A percentile compares a stretch with the other conserved stretches of the same genome.
Conservation (phyloP, 768 basidiomycete species). For the Naganishia kalamii region DNA sequence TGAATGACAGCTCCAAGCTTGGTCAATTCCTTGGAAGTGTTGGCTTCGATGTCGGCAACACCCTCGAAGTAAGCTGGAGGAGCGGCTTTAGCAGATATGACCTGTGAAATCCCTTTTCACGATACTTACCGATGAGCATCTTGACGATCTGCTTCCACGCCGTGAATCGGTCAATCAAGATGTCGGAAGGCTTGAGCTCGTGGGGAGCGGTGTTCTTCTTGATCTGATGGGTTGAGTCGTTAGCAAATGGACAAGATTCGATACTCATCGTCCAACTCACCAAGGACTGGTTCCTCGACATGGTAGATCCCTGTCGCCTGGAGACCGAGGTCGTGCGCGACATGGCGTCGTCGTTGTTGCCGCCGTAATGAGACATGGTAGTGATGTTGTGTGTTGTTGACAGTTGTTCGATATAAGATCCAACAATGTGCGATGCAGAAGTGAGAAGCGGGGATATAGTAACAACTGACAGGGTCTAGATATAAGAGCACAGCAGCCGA, state of each 20-base stretch:
- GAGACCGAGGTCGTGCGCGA: constrained; percentile 71
- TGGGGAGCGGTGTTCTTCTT: constrained; percentile 87
- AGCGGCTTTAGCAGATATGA: not conserved
- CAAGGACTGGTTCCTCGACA: constrained; percentile 73
- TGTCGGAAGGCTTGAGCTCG: constrained; percentile 84
- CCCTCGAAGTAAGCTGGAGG: constrained; percentile 68
- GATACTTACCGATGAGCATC: constrained; percentile 61
- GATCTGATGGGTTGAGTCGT: constrained; percentile 50
- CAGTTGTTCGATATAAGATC: not conserved
- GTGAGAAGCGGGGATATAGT: not conserved
- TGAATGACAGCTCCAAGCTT: constrained; percentile 94
- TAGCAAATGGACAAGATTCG: not conserved
- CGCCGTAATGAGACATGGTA: constrained; percentile 40
- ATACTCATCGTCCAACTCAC: constrained; percentile 31
- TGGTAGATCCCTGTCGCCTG: constrained; percentile 60
- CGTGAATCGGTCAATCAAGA: constrained; percentile 75
- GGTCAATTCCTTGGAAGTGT: constrained; percentile 83
- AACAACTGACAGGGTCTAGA: no score
- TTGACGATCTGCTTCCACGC: constrained; percentile 92
- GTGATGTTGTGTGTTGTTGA: constrained; percentile 1
- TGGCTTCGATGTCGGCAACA: constrained; percentile 84
- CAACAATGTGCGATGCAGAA: not conserved
- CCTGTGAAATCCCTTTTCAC: not conserved
- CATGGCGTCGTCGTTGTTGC: constrained; percentile 38
- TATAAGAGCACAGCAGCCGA: no score